Conservation (phyloP, 2,329 filamentous ascomycete species). For the Diaporthe vaccinii region DNA sequence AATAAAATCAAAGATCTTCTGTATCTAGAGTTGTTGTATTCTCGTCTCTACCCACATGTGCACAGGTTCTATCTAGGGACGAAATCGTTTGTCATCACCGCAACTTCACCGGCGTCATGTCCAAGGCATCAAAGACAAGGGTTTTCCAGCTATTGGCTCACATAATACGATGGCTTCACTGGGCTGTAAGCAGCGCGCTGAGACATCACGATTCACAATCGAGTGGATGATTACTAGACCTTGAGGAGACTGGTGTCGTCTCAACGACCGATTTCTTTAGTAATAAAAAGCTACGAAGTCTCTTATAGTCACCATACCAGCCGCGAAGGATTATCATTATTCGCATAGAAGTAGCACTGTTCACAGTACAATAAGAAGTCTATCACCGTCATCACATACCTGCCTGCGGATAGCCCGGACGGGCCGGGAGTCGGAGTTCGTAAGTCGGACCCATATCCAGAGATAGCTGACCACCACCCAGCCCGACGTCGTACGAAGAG, state of each 20-base stretch:
- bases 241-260: background rate
- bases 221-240: background rate
- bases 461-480: conserved; percentile 20
- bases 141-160: conserved; percentile 8
- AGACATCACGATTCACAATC: background rate
- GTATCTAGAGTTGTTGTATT: background rate
- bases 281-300: background rate
- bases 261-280: rapidly evolving
- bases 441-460: background rate
- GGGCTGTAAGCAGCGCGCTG: background rate
- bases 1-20: background rate
- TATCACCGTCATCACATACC: background rate
- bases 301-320: background rate
- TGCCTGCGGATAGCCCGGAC: background rate
- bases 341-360: background rate
- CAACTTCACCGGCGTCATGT: background rate
- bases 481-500: conserved; percentile 1
- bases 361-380: background rate
- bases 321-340: background rate
- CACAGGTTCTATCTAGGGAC: background rate
- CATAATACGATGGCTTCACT: background rate
- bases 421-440: conserved; percentile 5
- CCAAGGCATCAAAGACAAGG: background rate
- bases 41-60: background rate
- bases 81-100: background rate